These are phyloP conservation scores for Kodamaea restingae DNA, from an alignment of 805 yeast genomes.

Conservation along the genomic window DNA sequence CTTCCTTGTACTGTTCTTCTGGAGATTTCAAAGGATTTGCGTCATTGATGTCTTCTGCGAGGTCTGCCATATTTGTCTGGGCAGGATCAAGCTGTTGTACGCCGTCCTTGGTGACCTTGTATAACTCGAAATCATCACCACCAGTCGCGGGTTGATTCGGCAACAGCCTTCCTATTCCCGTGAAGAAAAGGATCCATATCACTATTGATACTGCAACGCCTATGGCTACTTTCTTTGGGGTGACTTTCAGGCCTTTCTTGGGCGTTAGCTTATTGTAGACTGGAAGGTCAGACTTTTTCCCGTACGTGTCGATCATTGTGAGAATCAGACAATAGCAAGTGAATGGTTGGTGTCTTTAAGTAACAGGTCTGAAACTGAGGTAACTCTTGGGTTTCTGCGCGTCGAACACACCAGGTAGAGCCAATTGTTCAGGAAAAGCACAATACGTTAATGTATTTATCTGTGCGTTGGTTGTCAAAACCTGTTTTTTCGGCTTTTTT, in stretches of 20 bases:
- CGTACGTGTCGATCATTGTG: constrained; percentile 27
- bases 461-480: neutral
- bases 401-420: too few species aligned
- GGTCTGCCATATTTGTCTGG: constrained; percentile 4
- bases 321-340: neutral
- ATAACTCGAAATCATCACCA: constrained; percentile 18
- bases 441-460: too few species aligned
- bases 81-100: constrained; percentile 14
- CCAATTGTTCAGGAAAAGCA: too few species aligned
- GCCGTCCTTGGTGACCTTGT: constrained; percentile 31
- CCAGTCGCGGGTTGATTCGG: neutral
- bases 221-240: constrained; percentile 5
- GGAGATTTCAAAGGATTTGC: constrained; percentile 10
- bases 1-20: constrained; percentile 39
- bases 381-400: too few species aligned
- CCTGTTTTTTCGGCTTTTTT: neutral
- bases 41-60: constrained; percentile 3
- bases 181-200: constrained; percentile 11
- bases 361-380: too few species aligned
- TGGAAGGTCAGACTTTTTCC: constrained; percentile 48
- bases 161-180: constrained; percentile 1
- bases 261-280: constrained; percentile 21
- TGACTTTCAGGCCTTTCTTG: constrained; percentile 9
- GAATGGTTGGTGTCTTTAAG: neutral
- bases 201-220: constrained; percentile 8